A percentile compares a stretch with the other conserved stretches of the same genome.
Conservation (phyloP, 2,329 filamentous ascomycete species). For the Trichoderma citrinoviride region DNA sequence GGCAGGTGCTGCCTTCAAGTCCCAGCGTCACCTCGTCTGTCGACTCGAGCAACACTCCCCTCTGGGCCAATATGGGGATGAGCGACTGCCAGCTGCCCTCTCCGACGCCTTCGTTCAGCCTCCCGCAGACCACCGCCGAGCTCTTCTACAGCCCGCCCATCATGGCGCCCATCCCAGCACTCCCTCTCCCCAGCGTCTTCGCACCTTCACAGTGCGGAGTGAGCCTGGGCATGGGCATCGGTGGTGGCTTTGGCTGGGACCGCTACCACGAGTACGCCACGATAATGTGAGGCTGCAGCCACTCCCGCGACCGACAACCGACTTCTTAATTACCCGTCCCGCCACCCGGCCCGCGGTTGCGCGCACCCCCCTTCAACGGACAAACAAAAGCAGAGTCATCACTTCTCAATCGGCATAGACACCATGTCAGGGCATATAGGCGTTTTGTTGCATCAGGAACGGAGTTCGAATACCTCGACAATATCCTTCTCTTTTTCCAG, state of each 20-base stretch:
- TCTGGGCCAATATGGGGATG: constrained; percentile 79
- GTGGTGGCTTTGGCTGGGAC: constrained; percentile 75
- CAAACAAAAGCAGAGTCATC: constrained; percentile 27
- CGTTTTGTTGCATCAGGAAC: constrained; percentile 45
- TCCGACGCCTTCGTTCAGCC: constrained; percentile 73
- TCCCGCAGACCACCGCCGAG: constrained; percentile 67
- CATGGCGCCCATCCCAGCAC: constrained; percentile 68
- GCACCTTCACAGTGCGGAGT: constrained; percentile 76
- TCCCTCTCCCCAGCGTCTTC: constrained; percentile 84
- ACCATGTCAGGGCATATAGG: constrained; percentile 39
- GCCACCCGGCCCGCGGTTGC: constrained; percentile 19
- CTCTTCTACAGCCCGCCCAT: constrained; percentile 79
- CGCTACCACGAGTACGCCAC: constrained; percentile 80
- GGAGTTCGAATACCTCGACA: constrained; percentile 40
- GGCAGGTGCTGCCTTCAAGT: constrained; percentile 88
- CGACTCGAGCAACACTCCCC: constrained; percentile 65
- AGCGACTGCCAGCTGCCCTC: constrained; percentile 73
- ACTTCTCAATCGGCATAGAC: constrained; percentile 41
- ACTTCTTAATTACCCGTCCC: constrained; percentile 42
- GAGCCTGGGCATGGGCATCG: constrained; percentile 47
- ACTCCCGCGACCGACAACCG: constrained; percentile 46
- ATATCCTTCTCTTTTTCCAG: constrained; percentile 32
- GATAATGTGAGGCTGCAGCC: constrained; percentile 73
- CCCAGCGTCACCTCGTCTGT: constrained; percentile 71
- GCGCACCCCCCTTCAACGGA: neutral